These are phyloP conservation scores for Venturia asperata DNA, from an alignment of 2,329 filamentous ascomycete species.

Conservation along the genomic window DNA sequence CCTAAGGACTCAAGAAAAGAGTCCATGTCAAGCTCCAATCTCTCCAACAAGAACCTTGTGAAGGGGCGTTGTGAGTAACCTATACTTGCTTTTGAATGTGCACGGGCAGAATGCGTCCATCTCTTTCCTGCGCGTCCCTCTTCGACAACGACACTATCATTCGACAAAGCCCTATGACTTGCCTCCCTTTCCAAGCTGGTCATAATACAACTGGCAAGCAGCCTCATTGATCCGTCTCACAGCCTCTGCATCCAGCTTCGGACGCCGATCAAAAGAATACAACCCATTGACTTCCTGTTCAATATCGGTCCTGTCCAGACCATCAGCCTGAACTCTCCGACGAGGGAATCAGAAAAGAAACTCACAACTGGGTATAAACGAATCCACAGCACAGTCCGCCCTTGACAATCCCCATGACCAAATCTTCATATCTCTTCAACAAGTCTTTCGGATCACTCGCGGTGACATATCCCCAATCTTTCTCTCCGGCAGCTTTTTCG, in stretches of 20 bases:
- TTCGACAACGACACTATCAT: neutral
- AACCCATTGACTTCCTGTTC: slow-evolving; percentile 64
- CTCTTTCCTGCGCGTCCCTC: no score
- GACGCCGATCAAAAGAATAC: slow-evolving; percentile 53
- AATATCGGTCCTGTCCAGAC: slow-evolving; percentile 38
- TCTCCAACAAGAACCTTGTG: no score
- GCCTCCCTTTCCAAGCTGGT: neutral
- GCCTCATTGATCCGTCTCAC: slow-evolving; percentile 54
- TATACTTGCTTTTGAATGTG: no score
- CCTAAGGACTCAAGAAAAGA: no score
- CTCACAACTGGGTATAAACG: slow-evolving; percentile 53
- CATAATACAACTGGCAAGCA: slow-evolving; percentile 43
- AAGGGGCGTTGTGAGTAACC: no score
- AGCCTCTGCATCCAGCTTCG: slow-evolving; percentile 51
- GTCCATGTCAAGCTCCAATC: no score
- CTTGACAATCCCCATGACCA: slow-evolving; percentile 52
- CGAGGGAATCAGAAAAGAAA: neutral
- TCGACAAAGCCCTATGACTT: neutral
- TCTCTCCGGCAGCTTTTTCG: slow-evolving; percentile 32
- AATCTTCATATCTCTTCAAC: slow-evolving; percentile 49
- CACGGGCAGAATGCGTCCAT: neutral
- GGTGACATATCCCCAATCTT: slow-evolving; percentile 63
- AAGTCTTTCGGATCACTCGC: slow-evolving; percentile 54
- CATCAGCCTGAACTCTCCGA: neutral
- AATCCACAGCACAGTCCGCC: slow-evolving; percentile 54